Evolutionary conservation across 306 rosid species (phyloP), one percentile per base, ranked within the genome.

Genomic region (Ammopiptanthus mongolicus): DNA sequence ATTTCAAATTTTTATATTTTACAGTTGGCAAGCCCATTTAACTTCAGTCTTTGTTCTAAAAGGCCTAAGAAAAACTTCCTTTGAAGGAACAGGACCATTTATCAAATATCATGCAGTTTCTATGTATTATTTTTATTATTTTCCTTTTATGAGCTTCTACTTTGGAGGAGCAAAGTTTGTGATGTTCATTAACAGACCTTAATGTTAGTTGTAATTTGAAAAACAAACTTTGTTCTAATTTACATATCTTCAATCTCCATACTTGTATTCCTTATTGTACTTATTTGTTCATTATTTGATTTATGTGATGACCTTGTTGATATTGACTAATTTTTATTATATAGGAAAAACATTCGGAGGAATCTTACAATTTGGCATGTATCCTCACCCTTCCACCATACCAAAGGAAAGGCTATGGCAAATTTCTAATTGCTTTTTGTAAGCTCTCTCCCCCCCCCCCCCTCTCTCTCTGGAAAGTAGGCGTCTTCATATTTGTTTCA

Each of bases 391-490:
- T 96, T 83, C 99, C 99, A 65, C 99, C 99, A 44, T 96, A 96
- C 86, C 99, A 96, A 83, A 88, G 99, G 83, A 96, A 92, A 86
- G 99, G 99, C 90, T 96, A 96, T 73, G 99, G 99, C 0, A 96
- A 96, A 83, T 96, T 96, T 89, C 84, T 96, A 70, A 96, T 96
- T 71, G 98, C 99, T 67, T 96, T 96, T 61, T 96, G 99, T 96
- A 89, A 90, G 97, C 61, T 57, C 53, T 74, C 53, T 74, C 23
- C 37, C 71, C 42, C 37, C 52, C 53, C 71, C 53, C 71, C 23
- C 37, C 71, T 41, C 37, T 46, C 61, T 48, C 65, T 64, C 3
- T 28, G 64, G 29, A 50, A 61, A 61, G 9, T 17, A 3, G 63
- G 31, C 31, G 52, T 68, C 41, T 44, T 23, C 21, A 6, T 72